Conservation (phyloP, 2,329 filamentous ascomycete genomes). For the Fusarium sp. region DNA sequence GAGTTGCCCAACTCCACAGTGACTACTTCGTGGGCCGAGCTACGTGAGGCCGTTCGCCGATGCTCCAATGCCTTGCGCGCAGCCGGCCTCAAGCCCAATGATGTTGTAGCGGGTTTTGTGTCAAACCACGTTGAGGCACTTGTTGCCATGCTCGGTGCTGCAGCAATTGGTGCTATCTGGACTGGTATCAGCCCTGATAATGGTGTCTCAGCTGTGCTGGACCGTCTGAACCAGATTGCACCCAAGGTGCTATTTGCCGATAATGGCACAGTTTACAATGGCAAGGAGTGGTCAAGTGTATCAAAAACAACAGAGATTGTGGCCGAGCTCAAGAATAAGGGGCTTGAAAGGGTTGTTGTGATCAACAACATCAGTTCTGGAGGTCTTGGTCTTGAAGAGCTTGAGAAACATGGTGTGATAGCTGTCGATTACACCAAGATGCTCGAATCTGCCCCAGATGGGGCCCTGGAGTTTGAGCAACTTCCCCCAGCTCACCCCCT, state of each 20-base stretch:
- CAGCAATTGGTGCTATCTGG: slow-evolving; percentile 89
- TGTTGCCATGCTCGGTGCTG: slow-evolving; percentile 86
- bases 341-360: slow-evolving; percentile 77
- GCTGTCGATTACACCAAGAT: slow-evolving; percentile 60
- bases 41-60: slow-evolving; percentile 79
- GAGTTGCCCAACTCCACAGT: slow-evolving; percentile 72
- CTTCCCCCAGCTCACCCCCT: slow-evolving; percentile 87
- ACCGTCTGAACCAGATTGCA: slow-evolving; percentile 85
- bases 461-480: slow-evolving; percentile 74
- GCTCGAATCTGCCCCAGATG: slow-evolving; percentile 55
- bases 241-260: slow-evolving; percentile 87
- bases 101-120: slow-evolving; percentile 78
- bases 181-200: slow-evolving; percentile 93
- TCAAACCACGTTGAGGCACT: slow-evolving; percentile 91
- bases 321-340: slow-evolving; percentile 66
- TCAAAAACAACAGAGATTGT: slow-evolving; percentile 84
- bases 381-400: slow-evolving; percentile 55
- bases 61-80: slow-evolving; percentile 78
- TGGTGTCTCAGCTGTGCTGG: slow-evolving; percentile 89
- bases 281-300: slow-evolving; percentile 84
- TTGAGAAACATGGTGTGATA: slow-evolving; percentile 54
- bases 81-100: slow-evolving; percentile 67
- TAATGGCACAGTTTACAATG: slow-evolving; percentile 90
- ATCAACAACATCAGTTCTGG: slow-evolving; percentile 71
- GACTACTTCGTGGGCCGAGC: slow-evolving; percentile 76